phyloP scores from a whole-genome alignment of 2,329 filamentous ascomycete genomes.

The Aspergillus puulaauensis region DNA sequence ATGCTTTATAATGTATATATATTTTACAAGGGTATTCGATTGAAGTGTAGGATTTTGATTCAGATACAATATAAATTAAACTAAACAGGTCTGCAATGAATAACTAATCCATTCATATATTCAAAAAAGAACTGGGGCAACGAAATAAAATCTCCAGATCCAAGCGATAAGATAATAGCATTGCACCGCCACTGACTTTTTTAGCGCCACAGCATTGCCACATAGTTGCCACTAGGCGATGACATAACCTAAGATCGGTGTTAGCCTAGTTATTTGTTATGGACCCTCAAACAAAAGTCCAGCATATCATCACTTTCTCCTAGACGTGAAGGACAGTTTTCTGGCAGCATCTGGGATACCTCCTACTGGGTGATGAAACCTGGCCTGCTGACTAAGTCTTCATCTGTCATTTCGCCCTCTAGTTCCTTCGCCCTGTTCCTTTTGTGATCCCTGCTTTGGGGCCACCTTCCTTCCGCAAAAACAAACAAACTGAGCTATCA shows the following conservation, averaged over 20 bases:
- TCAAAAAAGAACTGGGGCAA: no score
- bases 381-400: not conserved
- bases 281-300: constrained; percentile 6
- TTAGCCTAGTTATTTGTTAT: constrained; percentile 11
- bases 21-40: no score
- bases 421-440: not conserved
- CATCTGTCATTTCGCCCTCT: not conserved
- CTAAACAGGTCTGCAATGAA: no score
- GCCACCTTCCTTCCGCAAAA: constrained; percentile 9
- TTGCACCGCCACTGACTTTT: not conserved
- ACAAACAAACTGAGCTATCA: constrained; percentile 14
- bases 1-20: no score
- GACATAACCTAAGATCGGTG: constrained; percentile 13
- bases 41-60: no score
- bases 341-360: not conserved
- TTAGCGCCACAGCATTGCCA: not conserved
- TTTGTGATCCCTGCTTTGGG: constrained; percentile 8
- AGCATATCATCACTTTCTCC: constrained; percentile 6
- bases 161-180: not conserved
- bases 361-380: not conserved
- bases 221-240: constrained; percentile 24
- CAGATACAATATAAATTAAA: no score
- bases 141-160: no score
- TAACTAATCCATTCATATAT: no score
- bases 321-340: not conserved